Conservation (phyloP, 2,329 filamentous ascomycete species). For the Talaromyces sp. region DNA sequence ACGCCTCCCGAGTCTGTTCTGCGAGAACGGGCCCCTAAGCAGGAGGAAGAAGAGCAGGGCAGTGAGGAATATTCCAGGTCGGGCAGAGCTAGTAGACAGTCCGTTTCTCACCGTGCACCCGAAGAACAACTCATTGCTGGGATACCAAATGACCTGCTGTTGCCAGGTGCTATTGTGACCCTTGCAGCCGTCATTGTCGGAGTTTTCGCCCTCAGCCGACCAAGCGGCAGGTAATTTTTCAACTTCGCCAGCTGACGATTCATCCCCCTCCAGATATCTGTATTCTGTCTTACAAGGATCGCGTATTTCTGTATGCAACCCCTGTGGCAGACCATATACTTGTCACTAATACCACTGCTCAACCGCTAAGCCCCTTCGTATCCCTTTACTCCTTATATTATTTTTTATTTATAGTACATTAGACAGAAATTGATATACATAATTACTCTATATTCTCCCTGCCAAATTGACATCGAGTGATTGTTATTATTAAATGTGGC, state of each 20-base stretch:
- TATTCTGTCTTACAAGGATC: not conserved
- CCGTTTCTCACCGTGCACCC: constrained; percentile 45
- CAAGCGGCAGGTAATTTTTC: constrained; percentile 42
- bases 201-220: constrained; percentile 81
- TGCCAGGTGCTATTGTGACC: constrained; percentile 93
- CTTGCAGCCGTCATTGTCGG: constrained; percentile 88
- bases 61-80: constrained; percentile 34
- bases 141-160: constrained; percentile 86
- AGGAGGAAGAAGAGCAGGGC: constrained; percentile 42
- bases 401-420: not conserved
- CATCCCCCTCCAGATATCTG: not conserved
- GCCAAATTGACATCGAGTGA: not conserved
- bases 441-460: not conserved
- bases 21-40: constrained; percentile 29
- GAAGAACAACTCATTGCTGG: constrained; percentile 80
- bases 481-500: not conserved
- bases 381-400: not conserved
- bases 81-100: constrained; percentile 40
- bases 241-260: not conserved
- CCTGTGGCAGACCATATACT: not conserved
- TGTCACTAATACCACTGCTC: not conserved
- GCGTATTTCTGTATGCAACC: not conserved
- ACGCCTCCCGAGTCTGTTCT: constrained; percentile 45
- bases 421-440: not conserved
- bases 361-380: not conserved